Evolutionary conservation across 192 early-diverging fungal genomes (phyloP), one percentile per base, ranked within the genome.

Genomic region (Phycomyces blakesleeanus): DNA sequence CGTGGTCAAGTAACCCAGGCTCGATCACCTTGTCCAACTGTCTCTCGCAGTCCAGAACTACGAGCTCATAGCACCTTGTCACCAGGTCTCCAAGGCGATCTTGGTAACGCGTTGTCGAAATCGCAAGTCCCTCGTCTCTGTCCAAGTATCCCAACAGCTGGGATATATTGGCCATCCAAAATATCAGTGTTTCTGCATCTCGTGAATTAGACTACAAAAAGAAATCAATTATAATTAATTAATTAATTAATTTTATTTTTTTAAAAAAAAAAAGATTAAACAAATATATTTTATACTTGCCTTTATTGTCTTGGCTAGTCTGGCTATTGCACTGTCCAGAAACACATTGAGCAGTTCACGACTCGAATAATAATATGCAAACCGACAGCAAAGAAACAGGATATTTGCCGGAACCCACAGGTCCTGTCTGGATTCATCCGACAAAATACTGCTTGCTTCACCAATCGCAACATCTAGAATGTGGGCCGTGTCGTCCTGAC

Each of bases 121-220:
- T 67, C 15, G 82, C 79, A 40, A 96, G 81, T 9, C 83, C 83
- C 16, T 81, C 61, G 72, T 98, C 96, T 53, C 88, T 85, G 73
- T 93, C 93, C 44, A 98, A 71, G 68, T 89, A 96, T 62, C 89
- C 87, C 1, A 93, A 72, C 15, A 98, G 78, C 37, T 87, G 86
- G 44, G 82, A 85, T 50, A 83, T 77, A 74, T 98, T 96, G 37
- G 92, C 77, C 37, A 95, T 79, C 94, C 94, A 96, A 66, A 87
- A 92, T 3, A 83, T 84, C 21, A 90, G 44, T 25, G n/a, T n/a
- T n/a, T 66, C 64, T 16, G 49, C 20, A 59, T 63, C 85, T 56
- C 82, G 68, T n/a, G 74, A 71, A 27, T 67, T 68, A 16, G 66
- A 34, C 79, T 82, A 68, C 20, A 61, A 24, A 11, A 26, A n/a